Evolutionary conservation across 169 alveolate species (phyloP).

Genomic region (Ophryocystis elektroscirrha): DNA sequence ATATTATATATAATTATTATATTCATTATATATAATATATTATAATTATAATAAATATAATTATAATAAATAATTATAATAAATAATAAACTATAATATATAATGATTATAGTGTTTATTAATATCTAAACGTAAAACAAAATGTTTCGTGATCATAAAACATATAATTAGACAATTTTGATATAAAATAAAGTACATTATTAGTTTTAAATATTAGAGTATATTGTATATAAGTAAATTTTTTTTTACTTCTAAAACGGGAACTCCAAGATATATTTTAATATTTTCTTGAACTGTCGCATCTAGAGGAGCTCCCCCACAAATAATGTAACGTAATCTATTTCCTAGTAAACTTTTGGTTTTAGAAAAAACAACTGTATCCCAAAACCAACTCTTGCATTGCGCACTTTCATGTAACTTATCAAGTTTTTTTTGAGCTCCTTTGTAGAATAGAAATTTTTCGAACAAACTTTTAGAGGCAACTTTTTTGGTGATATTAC

Average conservation of each 20-base stretch:
- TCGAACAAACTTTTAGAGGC: conserved; percentile 5
- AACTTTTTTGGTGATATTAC: conserved; percentile 15
- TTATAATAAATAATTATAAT: too few species aligned
- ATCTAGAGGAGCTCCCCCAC: conserved; percentile 62
- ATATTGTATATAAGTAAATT: conserved; percentile 7
- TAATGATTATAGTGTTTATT: too few species aligned
- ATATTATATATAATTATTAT: not conserved
- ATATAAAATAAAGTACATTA: too few species aligned
- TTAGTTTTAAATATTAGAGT: too few species aligned
- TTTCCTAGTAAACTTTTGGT: conserved; percentile 45
- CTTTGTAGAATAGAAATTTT: conserved; percentile 11
- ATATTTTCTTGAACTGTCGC: conserved; percentile 36
- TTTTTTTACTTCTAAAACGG: conserved; percentile 42
- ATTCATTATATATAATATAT: not conserved
- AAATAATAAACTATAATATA: too few species aligned
- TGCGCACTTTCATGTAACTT: conserved; percentile 4
- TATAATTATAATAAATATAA: not conserved
- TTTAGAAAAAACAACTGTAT: conserved; percentile 40
- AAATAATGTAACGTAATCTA: conserved; percentile 37
- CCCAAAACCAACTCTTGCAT: conserved; percentile 28
- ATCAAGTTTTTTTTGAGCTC: conserved; percentile 11
- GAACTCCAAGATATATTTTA: conserved; percentile 34
- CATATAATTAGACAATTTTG: too few species aligned
- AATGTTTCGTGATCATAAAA: too few species aligned
- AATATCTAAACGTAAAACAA: too few species aligned